Evolutionary conservation across 164 flowering plant species (phyloP).

Genomic region (Piper betle): DNA sequence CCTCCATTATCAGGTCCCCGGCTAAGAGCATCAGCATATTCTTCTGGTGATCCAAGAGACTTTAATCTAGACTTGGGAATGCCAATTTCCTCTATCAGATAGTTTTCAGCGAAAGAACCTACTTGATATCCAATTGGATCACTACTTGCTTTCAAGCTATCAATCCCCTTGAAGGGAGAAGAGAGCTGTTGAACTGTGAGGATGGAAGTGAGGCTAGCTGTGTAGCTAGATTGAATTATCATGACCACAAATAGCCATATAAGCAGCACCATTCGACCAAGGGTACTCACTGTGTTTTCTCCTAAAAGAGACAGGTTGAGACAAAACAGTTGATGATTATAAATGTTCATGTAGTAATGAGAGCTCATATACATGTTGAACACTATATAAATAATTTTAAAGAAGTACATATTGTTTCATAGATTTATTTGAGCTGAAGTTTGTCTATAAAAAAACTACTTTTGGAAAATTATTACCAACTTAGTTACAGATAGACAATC

Average conservation of each 20-base stretch:
- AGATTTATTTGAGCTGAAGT: no score
- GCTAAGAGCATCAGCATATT: conserved; percentile 25
- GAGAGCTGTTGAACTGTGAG: conserved; percentile 31
- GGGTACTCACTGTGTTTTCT: conserved; percentile 25
- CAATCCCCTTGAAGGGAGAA: conserved; percentile 41
- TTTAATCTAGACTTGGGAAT: conserved; percentile 31
- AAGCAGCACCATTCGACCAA: conserved; percentile 23
- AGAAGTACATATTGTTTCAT: background rate
- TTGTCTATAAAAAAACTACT: no score
- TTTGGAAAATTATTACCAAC: no score
- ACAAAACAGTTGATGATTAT: no score
- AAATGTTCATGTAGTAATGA: no score
- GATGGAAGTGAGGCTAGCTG: conserved; percentile 33
- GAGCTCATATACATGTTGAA: no score
- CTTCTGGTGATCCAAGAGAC: conserved; percentile 39
- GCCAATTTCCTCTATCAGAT: conserved; percentile 30
- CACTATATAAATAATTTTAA: no score
- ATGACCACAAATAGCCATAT: conserved; percentile 31
- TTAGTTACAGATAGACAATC: background rate
- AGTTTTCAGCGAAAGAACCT: conserved; percentile 41
- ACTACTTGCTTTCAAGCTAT: conserved; percentile 25
- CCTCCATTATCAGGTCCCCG: conserved; percentile 25
- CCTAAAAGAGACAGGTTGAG: conserved; percentile 7
- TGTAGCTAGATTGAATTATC: conserved; percentile 30
- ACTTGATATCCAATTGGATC: conserved; percentile 39